Percentiles rank a stretch among this genome's conserved stretches.
Evolutionary conservation across 148 eudicot species (phyloP).

Genomic region (Persicaria tinctoria): DNA sequence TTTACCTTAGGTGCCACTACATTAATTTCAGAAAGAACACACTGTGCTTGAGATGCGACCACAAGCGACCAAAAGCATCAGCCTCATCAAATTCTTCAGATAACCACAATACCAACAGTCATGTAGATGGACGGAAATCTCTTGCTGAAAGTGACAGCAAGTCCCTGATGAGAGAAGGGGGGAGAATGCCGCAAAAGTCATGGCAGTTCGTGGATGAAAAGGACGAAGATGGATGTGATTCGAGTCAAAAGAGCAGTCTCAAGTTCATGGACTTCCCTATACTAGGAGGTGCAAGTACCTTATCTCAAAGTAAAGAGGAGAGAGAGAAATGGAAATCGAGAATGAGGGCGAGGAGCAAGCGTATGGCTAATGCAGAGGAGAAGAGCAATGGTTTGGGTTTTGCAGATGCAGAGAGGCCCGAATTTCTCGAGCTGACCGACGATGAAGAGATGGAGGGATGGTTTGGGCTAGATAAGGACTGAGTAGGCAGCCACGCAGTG

Average conservation of each 20-base stretch:
- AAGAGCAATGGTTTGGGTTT: conserved; percentile 13
- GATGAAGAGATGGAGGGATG: conserved; percentile 37
- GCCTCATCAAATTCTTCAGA: neutral
- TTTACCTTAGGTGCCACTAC: conserved; percentile 46
- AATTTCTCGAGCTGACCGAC: conserved; percentile 16
- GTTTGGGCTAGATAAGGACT: conserved; percentile 23
- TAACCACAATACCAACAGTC: conserved; percentile 8
- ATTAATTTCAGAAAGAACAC: conserved; percentile 52
- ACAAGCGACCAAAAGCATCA: conserved; percentile 36
- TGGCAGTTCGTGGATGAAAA: conserved; percentile 22
- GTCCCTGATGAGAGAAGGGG: neutral
- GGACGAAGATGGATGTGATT: conserved; percentile 3
- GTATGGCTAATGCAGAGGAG: conserved; percentile 10
- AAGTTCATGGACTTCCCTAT: conserved; percentile 28
- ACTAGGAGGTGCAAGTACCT: conserved; percentile 30
- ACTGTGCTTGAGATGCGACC: conserved; percentile 50
- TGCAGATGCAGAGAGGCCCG: neutral
- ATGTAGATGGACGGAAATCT: neutral
- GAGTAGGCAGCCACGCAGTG: conserved; percentile 19
- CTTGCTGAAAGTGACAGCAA: neutral
- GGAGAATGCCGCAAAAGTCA: conserved; percentile 5
- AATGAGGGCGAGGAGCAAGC: conserved; percentile 19
- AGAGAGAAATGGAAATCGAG: conserved; percentile 28
- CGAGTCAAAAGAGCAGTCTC: conserved; percentile 1
- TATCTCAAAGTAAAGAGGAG: conserved; percentile 19